phyloP scores from a whole-genome alignment of 257 asterid genomes.

The Solanum rostratum region DNA sequence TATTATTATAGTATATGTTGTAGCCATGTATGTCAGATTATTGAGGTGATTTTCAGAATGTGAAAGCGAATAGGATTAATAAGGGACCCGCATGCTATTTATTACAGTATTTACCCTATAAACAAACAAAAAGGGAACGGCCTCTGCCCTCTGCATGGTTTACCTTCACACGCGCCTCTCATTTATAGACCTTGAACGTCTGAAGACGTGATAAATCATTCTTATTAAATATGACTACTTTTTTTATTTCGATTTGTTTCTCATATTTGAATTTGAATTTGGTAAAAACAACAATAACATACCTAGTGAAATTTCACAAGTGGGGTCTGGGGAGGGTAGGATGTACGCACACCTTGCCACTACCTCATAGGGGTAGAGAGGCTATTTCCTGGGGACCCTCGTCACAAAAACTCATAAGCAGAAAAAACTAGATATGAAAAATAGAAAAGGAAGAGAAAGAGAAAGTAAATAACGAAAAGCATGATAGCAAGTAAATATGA shows the following conservation, averaged over 20 bases:
- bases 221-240: neutral
- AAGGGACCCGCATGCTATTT: neutral
- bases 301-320: too few relatives aligned
- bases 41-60: neutral
- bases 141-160: neutral
- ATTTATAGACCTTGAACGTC: neutral
- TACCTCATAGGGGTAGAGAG: too few relatives aligned
- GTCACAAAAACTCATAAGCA: too few relatives aligned
- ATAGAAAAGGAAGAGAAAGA: too few relatives aligned
- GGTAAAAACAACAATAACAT: too few relatives aligned
- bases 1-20: neutral
- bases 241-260: accelerated
- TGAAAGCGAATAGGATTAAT: neutral
- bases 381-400: too few relatives aligned
- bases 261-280: too few relatives aligned
- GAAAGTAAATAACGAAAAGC: too few relatives aligned
- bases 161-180: neutral
- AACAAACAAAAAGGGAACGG: neutral
- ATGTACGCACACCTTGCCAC: too few relatives aligned
- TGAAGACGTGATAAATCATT: neutral
- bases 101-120: neutral
- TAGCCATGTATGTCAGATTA: neutral
- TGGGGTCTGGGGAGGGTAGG: too few relatives aligned
- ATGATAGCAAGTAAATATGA: too few relatives aligned
- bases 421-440: too few relatives aligned